Evolutionary conservation across 305 asterid species (phyloP), one percentile per base, ranked within the genome.

Genomic region (Solanum chacoense): DNA sequence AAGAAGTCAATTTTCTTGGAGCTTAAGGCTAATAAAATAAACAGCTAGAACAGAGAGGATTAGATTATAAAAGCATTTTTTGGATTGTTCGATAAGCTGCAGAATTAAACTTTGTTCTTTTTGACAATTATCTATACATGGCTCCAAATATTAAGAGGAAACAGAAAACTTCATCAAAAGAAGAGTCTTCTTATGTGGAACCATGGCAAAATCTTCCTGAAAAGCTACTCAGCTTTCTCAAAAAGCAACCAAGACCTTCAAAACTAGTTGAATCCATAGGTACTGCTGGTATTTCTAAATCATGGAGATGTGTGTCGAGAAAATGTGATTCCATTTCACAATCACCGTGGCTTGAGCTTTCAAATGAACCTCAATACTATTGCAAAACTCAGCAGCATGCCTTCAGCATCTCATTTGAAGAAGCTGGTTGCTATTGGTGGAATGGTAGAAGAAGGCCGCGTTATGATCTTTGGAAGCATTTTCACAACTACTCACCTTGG

Each of bases 151-250:
- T 40, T 8, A 89, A 85, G 38, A 87, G 63, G 3, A 89, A 87
- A 65, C 22, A 89, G 85, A 74, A 89, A 71, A 28, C 59, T 16
- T n/a, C 35, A 88, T 29, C 72, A 7, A 69, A 69, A 8, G 73
- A 91, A 80, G 67, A 87, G 38, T 24, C 84, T 50, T 35, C 88
- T 37, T 72, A 32, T 71, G 85, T 76, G 86, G 88, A 65, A 75
- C 84, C 90, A 84, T 93, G 93, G 93, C 91, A 87, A 65, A 84
- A 92, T 91, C 88, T 91, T 88, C 94, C 92, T n/a, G 80, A 38
- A 31, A 90, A 89, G 40, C 89, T 91, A 84, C 65, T 88, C 87
- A 18, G 7, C 75, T 11, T 78, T 32, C 73, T 92, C 5, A 89
- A 89, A 74, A 80, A 59, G 69, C 69, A 59, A 59, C 26, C 69